These are phyloP conservation scores for Metschnikowia hibisci DNA, from an alignment of 805 yeast species.

Conservation along the genomic window DNA sequence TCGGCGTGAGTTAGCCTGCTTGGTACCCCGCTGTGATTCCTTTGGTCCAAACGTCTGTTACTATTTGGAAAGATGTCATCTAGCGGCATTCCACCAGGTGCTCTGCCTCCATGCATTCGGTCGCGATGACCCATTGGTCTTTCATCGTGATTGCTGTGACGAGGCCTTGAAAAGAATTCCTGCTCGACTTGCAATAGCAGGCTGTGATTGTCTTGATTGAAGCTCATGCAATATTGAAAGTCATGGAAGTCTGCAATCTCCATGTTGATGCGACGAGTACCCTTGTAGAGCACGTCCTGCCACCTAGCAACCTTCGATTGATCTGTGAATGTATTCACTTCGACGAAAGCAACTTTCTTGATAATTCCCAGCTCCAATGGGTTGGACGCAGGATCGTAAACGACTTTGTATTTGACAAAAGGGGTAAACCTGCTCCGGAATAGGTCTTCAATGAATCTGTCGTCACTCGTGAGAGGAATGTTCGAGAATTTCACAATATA, in stretches of 20 bases:
- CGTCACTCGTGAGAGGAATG: conserved; percentile 53
- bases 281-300: conserved; percentile 52
- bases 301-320: conserved; percentile 59
- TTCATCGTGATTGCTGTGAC: conserved; percentile 10
- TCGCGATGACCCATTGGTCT: conserved; percentile 3
- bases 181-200: conserved; percentile 30
- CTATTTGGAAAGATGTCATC: conserved; percentile 9
- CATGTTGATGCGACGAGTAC: conserved; percentile 34
- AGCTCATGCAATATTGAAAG: conserved; percentile 37
- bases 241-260: conserved; percentile 40
- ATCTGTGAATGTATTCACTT: conserved; percentile 47
- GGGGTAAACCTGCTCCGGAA: conserved; percentile 60
- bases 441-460: conserved; percentile 52
- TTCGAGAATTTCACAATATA: conserved; percentile 61
- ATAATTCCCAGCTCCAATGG: conserved; percentile 35
- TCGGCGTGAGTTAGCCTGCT: neutral
- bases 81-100: conserved; percentile 16
- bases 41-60: neutral
- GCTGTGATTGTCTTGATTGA: conserved; percentile 33
- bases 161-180: conserved; percentile 24
- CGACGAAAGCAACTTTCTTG: conserved; percentile 62
- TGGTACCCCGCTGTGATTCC: neutral
- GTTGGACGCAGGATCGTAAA: conserved; percentile 47
- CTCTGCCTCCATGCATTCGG: conserved; percentile 4
- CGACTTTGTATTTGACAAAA: conserved; percentile 55